Conservation (phyloP, 2,329 filamentous ascomycete species). For the Colletotrichum sp. region DNA sequence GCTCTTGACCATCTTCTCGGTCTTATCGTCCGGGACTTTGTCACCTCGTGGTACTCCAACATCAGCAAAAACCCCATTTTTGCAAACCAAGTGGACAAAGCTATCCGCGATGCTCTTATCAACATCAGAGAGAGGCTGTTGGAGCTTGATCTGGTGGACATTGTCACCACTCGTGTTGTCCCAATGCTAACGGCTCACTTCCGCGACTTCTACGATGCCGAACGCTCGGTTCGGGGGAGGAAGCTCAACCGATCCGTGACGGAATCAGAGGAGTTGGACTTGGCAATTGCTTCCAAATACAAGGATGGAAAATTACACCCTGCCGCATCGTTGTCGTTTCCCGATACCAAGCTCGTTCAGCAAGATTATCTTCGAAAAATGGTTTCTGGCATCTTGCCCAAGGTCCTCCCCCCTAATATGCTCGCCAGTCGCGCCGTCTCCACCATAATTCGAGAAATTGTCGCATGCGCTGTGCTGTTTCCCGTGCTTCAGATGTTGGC, state of each 20-base stretch:
- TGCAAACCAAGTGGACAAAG: slow-evolving; percentile 83
- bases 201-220: slow-evolving; percentile 88
- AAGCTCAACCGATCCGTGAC: slow-evolving; percentile 90
- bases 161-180: slow-evolving; percentile 80
- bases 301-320: slow-evolving; percentile 86
- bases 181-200: slow-evolving; percentile 90
- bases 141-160: slow-evolving; percentile 81
- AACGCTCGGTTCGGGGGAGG: slow-evolving; percentile 83
- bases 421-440: slow-evolving; percentile 81
- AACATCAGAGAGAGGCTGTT: slow-evolving; percentile 75
- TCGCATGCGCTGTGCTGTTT: slow-evolving; percentile 88
- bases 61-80: slow-evolving; percentile 86
- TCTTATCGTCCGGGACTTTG: slow-evolving; percentile 81
- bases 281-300: slow-evolving; percentile 95
- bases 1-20: slow-evolving; percentile 81
- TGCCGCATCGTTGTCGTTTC: slow-evolving; percentile 81
- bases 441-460: slow-evolving; percentile 83
- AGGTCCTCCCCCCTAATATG: slow-evolving; percentile 74
- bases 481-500: slow-evolving; percentile 81
- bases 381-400: slow-evolving; percentile 74
- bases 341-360: slow-evolving; percentile 83
- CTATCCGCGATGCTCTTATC: slow-evolving; percentile 74
- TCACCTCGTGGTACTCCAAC: slow-evolving; percentile 84
- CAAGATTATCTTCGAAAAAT: slow-evolving; percentile 86
- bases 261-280: slow-evolving; percentile 93